Base-by-base conservation (phyloP, 805 yeast species). In the Kregervanrija fluxuum region DNA sequence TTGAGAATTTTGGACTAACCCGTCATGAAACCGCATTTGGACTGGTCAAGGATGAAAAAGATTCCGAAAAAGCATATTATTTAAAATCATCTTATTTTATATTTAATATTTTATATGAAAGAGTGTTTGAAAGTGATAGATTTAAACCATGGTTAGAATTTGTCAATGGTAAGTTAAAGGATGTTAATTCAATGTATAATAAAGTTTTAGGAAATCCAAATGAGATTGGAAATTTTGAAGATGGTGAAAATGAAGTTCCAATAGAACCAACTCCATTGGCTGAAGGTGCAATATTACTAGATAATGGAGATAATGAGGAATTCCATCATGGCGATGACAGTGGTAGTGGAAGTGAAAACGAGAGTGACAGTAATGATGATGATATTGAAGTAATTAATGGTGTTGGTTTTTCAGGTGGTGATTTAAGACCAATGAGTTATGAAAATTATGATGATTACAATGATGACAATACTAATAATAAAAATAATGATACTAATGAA, bases 121-220 rank as follows among this genome's bases (percentile, higher is more conserved):
- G 60, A 37, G 47, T 64, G n/a, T 64, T 60, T 41, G 55, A 51
- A 34, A 41, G 50, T 35, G 41, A 53, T 1, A 45, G 48, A 35
- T 62, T 63, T 41, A 38, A 54, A 12, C 46, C 50, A 16, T 77
- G 82, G 82, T 68, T 67, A 32, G 69, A 71, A 62, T 77, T 74
- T 57, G 73, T 75, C 17, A 67, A 69, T 38, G 74, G 70, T 9
- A 64, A 72, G 14, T 58, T 77, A 37, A 65, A 74, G 41, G 74
- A 74, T 43, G 74, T 79, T 10, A 66, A 80, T 48, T 77, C 75
- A 42, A 69, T 75, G 61, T 76, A 77, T 54, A 77, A 75, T 56
- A 79, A 74, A 28, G 80, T 77, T 3, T 58, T 77, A 30, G 82
- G 82, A 3, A 75, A 78, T 44, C 66, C 66, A 8, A 62, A 60